Evolutionary conservation across 768 basidiomycete species (phyloP), one percentile per base, ranked within the genome.

Genomic region (Lactarius evosmus): DNA sequence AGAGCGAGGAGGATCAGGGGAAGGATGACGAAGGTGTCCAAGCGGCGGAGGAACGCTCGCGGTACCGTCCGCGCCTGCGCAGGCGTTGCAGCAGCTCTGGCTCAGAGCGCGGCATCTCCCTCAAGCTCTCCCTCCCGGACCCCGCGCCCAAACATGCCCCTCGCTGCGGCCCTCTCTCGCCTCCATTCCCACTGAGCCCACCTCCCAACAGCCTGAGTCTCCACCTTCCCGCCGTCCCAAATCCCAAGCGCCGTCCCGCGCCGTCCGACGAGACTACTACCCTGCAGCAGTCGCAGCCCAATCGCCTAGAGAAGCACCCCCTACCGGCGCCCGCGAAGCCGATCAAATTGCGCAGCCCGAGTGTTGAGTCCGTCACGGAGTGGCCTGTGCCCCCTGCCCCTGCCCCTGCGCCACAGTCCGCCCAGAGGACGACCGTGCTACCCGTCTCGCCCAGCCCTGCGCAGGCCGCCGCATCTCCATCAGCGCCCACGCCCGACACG

Each of bases 21-120:
- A 22, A 52, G 29, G 44, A 33, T 7, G 30, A 4, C 30, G 52
- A 16, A 4, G 44, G 7, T 46, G 44, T 22, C 9, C 46, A 49
- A 49, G 11, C 22, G 22, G 25, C 6, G 7, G 58, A 49, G n/a
- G 65, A 65, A 7, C 41, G 8, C 44, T 56, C 41, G 17, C 57
- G 65, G 25, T 66, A 66, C 51, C 57, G 57, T 50, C 52, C 63
- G 30, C 65, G 57, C 29, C 57, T n/a, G 30, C 65, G 65, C 16
- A 49, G 46, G 46, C 44, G 27, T 25, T 25, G 3, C 44, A 50
- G 52, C 29, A 30, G 46, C 22, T 49, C 46, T 49, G 22, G 46
- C 46, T 25, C 41, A 25, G 56, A 54, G 22, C 57, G 9, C 1
- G 62, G 44, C 25, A 36, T 36, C 7, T 55, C 50, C 12, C 7